Base-by-base conservation (phyloP, 176 grass and related monocot species). In the Oryza meridionalis region DNA sequence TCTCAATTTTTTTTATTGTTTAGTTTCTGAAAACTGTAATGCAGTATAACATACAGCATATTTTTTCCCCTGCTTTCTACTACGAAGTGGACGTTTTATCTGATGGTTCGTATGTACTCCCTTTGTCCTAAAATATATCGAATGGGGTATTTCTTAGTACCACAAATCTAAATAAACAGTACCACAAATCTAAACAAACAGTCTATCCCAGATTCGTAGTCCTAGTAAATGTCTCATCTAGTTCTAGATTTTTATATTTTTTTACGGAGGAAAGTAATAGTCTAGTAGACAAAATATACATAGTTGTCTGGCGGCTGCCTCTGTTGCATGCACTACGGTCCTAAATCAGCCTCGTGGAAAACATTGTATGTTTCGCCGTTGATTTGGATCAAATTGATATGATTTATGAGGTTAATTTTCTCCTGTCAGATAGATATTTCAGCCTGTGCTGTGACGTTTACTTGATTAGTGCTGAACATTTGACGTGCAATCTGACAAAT, bases 391-490 rank as follows among this genome's bases (percentile, higher is more conserved):
- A 62, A 4, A 62, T 2, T 24, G 58, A 62, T 24, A 11, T 6
- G n/a, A 62, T 10, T 24, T 62, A n/a, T 58, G 53, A 21, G 51
- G 53, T 58, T 62, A 62, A 62, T 22, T 24, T 24, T 19, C 21
- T 22, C 10, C 13, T 4, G 21, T 62, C 58, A 49, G 14, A 6
- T 24, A 83, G 72, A 76, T 75, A 67, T 76, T 37, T 83, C n/a
- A 25, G 38, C 38, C 38, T 9, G 38, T 9, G 43, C 6, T 26
- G 12, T 72, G 42, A 72, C 35, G 35, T 37, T 37, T 37, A 37
- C 5, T 37, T 46, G 6, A 3, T 11, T 4, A 21, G 72, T 46
- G 62, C 11, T 26, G 75, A 11, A 32, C 12, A 24, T 15, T 16
- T 61, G 58, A 61, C 21, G 12, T 72, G 31, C 27, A 78, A 31